Base-by-base conservation (phyloP, 73 alveolate genomes). In the Effrenium voratum region DNA sequence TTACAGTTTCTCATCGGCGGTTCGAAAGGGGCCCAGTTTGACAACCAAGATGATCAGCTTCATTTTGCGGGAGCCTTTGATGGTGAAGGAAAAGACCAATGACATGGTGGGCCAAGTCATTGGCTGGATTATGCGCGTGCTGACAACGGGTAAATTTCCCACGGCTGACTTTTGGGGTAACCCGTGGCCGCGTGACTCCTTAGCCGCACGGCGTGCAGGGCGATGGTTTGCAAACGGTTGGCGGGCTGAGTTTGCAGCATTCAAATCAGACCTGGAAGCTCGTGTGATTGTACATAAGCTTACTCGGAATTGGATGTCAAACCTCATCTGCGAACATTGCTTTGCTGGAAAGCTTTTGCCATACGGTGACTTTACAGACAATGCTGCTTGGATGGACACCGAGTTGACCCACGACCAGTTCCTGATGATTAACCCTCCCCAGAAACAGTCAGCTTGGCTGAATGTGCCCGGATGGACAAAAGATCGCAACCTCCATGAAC, bases 391-490 rank as follows among this genome's bases (percentile, higher is more conserved):
- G 50, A 4, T 26, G 22, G 40, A 52, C 36, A 16, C 5, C 24
- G 4, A 41, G 55, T 55, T 82, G 32, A n/a, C 49, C 24, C 93
- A 82, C 47, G 77, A 47, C 5, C 52, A 82, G 38, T 82, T 50
- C 38, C 24, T 82, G 50, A 36, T 26, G 50, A 32, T 82, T 36
- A 47, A 32, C 30, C 77, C 77, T 2, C 36, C 32, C 13, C 32
- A n/a, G 5, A 30, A 52, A 24, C 76, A 36, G n/a, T 24, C 47
- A 10, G 5, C 93, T 13, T 82, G 93, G 93, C 43, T 13, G 4
- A 15, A n/a, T 36, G 93, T 82, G 49, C 47, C 47, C 6, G 93
- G 93, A 36, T 82, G 93, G 93, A 82, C 77, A 5, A 82, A 82
- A 50, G 93, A 82, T 28, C 28, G 93, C 30, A 82, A 82, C 76